Conservation (phyloP, 2,329 filamentous ascomycete genomes). For the Seiridium unicorne region DNA sequence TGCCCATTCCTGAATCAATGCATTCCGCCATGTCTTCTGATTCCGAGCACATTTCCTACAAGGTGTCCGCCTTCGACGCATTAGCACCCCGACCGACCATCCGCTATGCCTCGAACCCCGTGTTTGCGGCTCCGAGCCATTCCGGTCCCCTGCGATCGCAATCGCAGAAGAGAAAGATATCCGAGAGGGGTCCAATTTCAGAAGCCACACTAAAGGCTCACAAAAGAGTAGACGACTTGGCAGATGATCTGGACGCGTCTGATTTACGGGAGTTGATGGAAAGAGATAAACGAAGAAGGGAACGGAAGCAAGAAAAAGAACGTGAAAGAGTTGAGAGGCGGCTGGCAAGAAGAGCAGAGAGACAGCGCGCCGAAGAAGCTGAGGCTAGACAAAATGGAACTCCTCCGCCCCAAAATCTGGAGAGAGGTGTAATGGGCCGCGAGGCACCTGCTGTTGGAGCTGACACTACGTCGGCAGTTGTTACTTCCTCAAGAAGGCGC, state of each 20-base stretch:
- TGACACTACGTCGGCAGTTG: slow-evolving; percentile 51
- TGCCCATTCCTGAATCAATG: slow-evolving; percentile 72
- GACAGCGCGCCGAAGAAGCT: slow-evolving; percentile 57
- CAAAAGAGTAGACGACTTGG: slow-evolving; percentile 68
- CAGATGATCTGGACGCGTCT: slow-evolving; percentile 80
- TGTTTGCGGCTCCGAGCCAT: slow-evolving; percentile 47
- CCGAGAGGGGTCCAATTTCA: slow-evolving; percentile 51
- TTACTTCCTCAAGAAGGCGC: slow-evolving; percentile 57
- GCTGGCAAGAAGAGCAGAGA: slow-evolving; percentile 66
- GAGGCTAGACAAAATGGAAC: slow-evolving; percentile 51
- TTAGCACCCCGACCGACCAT: slow-evolving; percentile 84
- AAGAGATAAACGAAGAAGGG: slow-evolving; percentile 75
- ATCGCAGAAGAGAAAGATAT: slow-evolving; percentile 51
- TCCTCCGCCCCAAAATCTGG: slow-evolving; percentile 54
- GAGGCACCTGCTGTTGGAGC: slow-evolving; percentile 56
- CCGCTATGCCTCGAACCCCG: slow-evolving; percentile 66
- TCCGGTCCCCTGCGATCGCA: slow-evolving; percentile 45
- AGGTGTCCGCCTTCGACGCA: slow-evolving; percentile 75
- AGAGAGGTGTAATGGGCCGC: slow-evolving; percentile 59
- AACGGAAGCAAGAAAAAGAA: slow-evolving; percentile 69
- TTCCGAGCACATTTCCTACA: slow-evolving; percentile 75
- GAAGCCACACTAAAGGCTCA: slow-evolving; percentile 61
- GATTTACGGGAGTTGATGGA: slow-evolving; percentile 89
- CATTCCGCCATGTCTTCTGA: slow-evolving; percentile 74
- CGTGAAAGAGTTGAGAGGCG: slow-evolving; percentile 65